Evolutionary conservation across 2,329 filamentous ascomycete species (phyloP), one percentile per base, ranked within the genome.

Genomic region (Colletotrichum plurivorum): DNA sequence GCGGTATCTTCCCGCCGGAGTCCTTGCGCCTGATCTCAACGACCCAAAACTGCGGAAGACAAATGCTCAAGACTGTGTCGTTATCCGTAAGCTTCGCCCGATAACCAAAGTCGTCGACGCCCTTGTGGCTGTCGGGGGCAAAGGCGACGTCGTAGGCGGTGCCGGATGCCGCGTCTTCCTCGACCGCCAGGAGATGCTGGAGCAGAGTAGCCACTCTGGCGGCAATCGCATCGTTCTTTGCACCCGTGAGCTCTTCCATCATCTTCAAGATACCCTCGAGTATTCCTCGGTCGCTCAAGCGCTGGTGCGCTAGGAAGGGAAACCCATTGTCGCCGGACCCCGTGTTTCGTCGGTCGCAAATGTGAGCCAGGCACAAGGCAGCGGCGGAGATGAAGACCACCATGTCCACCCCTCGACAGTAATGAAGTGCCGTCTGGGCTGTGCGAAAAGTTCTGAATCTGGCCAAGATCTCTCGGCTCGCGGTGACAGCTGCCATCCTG

Each of bases 251-350:
- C 6, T 71, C 64, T 13, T 77, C 71, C 75, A 84, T 82, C 48
- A 72, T 78, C 54, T 78, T 78, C 9, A 79, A 75, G 1, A 74
- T 75, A 27, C 78, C 75, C 60, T 83, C 80, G 27, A 83, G 73
- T 69, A 81, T 77, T 5, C 75, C 82, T 15, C 82, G 79, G 70
- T 84, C 83, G 18, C 75, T 73, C 6, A 76, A 73, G 1, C 78
- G 76, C 68, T 84, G 83, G 70, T 84, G 80, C 5, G 75, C 74
- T 0, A 84, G 74, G 15, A 77, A 65, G 31, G 80, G 7, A 8
- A 36, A 12, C 0, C 27, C 51, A 16, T 39, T 52, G 12, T 36
- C 31, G 31, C 31, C 3, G 16, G 12, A 22, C 22, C 4, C n/a
- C 15, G 45, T 9, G 2, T 13, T 10, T 61, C 20, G 65, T 61